These are phyloP conservation scores for Geopyxis carbonaria DNA, from an alignment of 495 filamentous ascomycete species.

Conservation along the genomic window DNA sequence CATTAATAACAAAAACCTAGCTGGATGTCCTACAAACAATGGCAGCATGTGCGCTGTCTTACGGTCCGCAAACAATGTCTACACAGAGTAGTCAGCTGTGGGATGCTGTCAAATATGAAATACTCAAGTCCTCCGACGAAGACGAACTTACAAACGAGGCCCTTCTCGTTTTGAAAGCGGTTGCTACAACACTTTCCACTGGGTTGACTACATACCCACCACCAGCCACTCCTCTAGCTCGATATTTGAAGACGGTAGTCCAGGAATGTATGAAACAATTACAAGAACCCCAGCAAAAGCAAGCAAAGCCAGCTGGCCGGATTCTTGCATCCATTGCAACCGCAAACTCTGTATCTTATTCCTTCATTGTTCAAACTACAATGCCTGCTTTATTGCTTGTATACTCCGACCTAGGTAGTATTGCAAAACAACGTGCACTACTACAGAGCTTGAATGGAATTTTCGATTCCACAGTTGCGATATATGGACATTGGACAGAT, in stretches of 20 bases:
- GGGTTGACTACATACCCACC: slow-evolving; percentile 31
- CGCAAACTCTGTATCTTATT: slow-evolving; percentile 38
- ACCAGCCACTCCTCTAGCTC: slow-evolving; percentile 37
- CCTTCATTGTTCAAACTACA: slow-evolving; percentile 37
- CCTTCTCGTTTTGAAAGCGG: slow-evolving; percentile 35
- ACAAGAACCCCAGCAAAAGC: slow-evolving; percentile 59
- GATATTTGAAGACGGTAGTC: slow-evolving; percentile 45
- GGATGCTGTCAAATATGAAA: slow-evolving; percentile 60
- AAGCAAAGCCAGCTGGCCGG: slow-evolving; percentile 50
- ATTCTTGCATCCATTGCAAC: slow-evolving; percentile 42
- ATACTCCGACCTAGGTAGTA: slow-evolving; percentile 45
- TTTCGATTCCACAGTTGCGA: slow-evolving; percentile 37
- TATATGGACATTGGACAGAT: slow-evolving; percentile 42
- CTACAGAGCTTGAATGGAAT: slow-evolving; percentile 46
- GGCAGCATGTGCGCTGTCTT: slow-evolving; percentile 41
- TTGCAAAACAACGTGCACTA: slow-evolving; percentile 50
- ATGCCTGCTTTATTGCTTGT: slow-evolving; percentile 44
- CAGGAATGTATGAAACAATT: slow-evolving; percentile 57
- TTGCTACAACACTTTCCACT: slow-evolving; percentile 41
- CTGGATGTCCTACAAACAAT: slow-evolving; percentile 56
- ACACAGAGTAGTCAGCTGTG: slow-evolving; percentile 52
- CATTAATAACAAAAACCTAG: too few relatives aligned
- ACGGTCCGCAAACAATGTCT: slow-evolving; percentile 45
- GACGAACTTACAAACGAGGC: slow-evolving; percentile 51
- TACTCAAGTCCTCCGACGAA: slow-evolving; percentile 51